Percentiles rank a stretch among this genome's conserved stretches.
phyloP scores from a whole-genome alignment of 352 stramenopile species.

The Phytopythium delawarense region DNA sequence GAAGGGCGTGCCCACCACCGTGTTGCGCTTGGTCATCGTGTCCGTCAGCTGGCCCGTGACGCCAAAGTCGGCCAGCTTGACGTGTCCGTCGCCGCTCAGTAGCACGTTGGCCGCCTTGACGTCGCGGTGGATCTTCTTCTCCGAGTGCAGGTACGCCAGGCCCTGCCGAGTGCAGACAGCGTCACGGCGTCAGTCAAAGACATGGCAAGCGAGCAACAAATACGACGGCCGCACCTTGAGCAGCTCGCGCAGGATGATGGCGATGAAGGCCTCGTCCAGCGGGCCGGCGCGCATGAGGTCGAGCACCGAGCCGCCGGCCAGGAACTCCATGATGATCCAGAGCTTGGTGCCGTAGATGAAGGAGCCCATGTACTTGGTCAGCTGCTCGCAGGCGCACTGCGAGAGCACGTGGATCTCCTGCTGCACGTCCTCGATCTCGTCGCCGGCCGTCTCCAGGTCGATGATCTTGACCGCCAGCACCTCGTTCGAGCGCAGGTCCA shows the following conservation, averaged over 20 bases:
- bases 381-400: slow-evolving; percentile 85
- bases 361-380: slow-evolving; percentile 87
- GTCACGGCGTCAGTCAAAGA: background rate
- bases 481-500: slow-evolving; percentile 65
- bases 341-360: slow-evolving; percentile 83
- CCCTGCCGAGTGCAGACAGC: slow-evolving; percentile 21
- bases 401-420: slow-evolving; percentile 90
- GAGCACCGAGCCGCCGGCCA: slow-evolving; percentile 88
- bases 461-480: slow-evolving; percentile 84
- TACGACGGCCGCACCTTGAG: slow-evolving; percentile 26
- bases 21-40: slow-evolving; percentile 97
- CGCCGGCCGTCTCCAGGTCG: slow-evolving; percentile 75
- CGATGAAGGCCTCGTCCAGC: slow-evolving; percentile 77
- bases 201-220: background rate
- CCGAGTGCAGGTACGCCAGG: slow-evolving; percentile 74
- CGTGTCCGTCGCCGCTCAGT: slow-evolving; percentile 70
- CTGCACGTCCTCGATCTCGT: slow-evolving; percentile 87
- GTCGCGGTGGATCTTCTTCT: slow-evolving; percentile 85
- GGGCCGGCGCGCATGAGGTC: slow-evolving; percentile 82
- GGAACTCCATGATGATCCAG: slow-evolving; percentile 95
- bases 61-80: slow-evolving; percentile 80
- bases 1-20: slow-evolving; percentile 97
- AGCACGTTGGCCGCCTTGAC: slow-evolving; percentile 83
- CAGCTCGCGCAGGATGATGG: slow-evolving; percentile 77
- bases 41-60: slow-evolving; percentile 95